Conservation (phyloP, 768 basidiomycete species). For the Tricholoma terreum region DNA sequence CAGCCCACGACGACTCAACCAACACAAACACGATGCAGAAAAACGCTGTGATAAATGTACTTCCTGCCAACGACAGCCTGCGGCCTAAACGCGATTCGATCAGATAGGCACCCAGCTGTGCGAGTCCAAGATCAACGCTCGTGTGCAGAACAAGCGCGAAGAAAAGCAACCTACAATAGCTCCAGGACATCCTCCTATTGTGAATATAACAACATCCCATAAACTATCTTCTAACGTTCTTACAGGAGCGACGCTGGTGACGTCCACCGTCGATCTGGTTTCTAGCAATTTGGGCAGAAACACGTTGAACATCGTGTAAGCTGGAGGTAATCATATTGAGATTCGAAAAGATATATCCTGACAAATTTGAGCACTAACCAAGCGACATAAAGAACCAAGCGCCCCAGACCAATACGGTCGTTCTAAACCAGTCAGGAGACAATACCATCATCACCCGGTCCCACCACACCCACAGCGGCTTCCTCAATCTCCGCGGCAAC, state of each 20-base stretch:
- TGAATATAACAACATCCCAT: constrained; percentile 87
- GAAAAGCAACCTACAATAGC: constrained; percentile 55
- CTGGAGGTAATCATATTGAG: constrained; percentile 32
- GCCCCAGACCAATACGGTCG: constrained; percentile 77
- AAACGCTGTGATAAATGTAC: constrained; percentile 71
- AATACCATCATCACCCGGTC: constrained; percentile 69
- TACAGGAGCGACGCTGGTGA: constrained; percentile 17
- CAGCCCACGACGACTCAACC: constrained; percentile 53
- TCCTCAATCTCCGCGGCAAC: constrained; percentile 53
- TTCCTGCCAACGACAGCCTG: constrained; percentile 67
- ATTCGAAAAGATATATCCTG: not conserved
- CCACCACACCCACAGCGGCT: constrained; percentile 66
- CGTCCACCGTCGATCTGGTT: constrained; percentile 34
- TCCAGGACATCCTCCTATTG: constrained; percentile 81
- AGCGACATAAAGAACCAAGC: constrained; percentile 76
- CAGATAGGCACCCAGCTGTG: constrained; percentile 80
- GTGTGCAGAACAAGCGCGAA: constrained; percentile 3
- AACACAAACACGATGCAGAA: constrained; percentile 70
- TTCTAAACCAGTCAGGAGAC: constrained; percentile 69
- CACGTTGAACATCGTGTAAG: constrained; percentile 92
- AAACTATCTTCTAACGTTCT: constrained; percentile 60
- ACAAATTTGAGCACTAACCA: constrained; percentile 43
- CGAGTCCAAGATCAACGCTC: not conserved
- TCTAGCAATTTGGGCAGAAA: constrained; percentile 87
- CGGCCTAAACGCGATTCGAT: constrained; percentile 71